Base-by-base conservation (phyloP, 78 protist genomes). In the Cavenderia fasciculata region DNA sequence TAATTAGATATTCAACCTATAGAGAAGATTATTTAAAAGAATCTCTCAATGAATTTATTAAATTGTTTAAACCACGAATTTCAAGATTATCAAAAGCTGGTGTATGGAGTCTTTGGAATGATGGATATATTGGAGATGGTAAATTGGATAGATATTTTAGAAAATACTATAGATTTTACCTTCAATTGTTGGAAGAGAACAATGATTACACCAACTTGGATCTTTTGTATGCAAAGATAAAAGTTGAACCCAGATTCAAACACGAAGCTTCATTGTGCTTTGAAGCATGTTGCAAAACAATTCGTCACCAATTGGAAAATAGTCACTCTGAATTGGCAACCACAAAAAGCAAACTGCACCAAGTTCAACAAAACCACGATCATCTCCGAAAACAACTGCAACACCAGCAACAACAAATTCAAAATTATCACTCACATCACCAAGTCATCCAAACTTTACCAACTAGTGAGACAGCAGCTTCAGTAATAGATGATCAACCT, bases 71-170 rank as follows among this genome's bases (percentile, higher is more conserved):
- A 66, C 88, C 88, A n/a, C 62, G 52, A 41, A 25, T 65, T 8
- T 79, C 88, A 29, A 46, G 68, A 38, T 27, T 79, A 10, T 49
- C 88, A 4, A 46, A 62, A 54, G 68, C 43, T 16, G 36, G 59
- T 33, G 40, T 78, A 25, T 79, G 76, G 75, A 51, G 41, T 47
- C 34, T 79, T 23, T 79, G 88, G 88, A 79, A 66, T 54, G 88
- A 79, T 11, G 69, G 57, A 40, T 65, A 78, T 54, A 12, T 79
- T 14, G 88, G 70, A 19, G 88, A 66, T 52, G 88, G 88, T 52
- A 79, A 79, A 54, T 12, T 65, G 34, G 88, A 79, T 66, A 46
- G 88, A 54, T 65, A 36, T 19, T 51, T 38, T 25, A 31, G 19
- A 2, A 79, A 79, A 66, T 79, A 79, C 56, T 65, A 65, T 41